Base-by-base conservation (phyloP, 2,329 filamentous ascomycete genomes). In the Sporothrix curviconia region DNA sequence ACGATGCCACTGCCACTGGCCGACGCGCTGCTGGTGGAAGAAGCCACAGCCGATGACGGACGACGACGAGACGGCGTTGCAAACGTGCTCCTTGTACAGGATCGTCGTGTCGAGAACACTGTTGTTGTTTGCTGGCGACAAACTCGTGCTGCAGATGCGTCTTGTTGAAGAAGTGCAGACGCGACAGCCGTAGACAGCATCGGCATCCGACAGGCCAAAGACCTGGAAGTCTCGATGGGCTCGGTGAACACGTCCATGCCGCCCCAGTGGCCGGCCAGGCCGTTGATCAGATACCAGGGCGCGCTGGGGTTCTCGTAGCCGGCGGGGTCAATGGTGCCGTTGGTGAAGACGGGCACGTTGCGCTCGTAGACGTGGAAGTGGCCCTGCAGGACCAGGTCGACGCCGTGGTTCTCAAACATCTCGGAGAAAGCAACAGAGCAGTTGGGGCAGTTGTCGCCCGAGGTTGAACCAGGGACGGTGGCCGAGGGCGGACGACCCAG, bases 401-500 rank as follows among this genome's bases (percentile, higher is more conserved):
- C 62, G 2, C 39, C 22, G 55, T 63, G 51, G 30, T 59, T 12
- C 4, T 57, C 19, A 12, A 65, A 39, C 4, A 64, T 7, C 2
- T 49, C 19, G 37, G 56, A 57, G 22, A 64, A 64, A 5, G 42
- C 61, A 8, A 25, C 9, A 0, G 25, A 32, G 59, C 61, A 59
- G 46, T 46, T 55, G 24, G 9, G 14, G 54, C 57, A 60, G 36
- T 36, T 47, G 32, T 43, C 37, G 19, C 59, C 52, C 11, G 47
- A 44, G 4, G 59, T n/a, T 70, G 66, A 77, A 79, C 72, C 79
- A 77, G 25, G 74, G 77, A 17, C 74, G 72, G 65, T 78, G 77
- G 64, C 70, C 71, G 70, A 76, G 77, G 61, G 71, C 74, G n/a
- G 46, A 78, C 69, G 36, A 79, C 70, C 77, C 77, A 79, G 12